These are phyloP conservation scores for Apiotrichum sp. DNA, from an alignment of 1,284 basidiomycete species.

Conservation along the genomic window DNA sequence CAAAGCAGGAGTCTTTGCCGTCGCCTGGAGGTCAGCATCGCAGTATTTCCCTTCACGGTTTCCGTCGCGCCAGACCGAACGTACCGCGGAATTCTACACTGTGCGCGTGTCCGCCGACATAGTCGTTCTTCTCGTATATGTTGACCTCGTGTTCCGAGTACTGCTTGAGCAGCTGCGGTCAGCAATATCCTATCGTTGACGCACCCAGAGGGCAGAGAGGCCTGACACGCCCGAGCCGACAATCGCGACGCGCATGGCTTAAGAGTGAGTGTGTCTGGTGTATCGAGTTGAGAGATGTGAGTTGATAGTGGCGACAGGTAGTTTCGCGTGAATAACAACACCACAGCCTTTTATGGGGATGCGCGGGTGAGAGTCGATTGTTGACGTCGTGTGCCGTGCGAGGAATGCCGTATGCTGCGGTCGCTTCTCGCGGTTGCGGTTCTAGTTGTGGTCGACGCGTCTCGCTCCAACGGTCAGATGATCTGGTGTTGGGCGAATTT, in stretches of 20 bases:
- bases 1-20: conserved; percentile 52
- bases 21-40: conserved; percentile 26
- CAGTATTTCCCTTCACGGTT: neutral
- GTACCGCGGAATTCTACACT: conserved; percentile 57
- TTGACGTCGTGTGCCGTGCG: too few species aligned
- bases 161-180: conserved; percentile 60
- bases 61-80: neutral
- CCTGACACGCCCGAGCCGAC: conserved; percentile 74
- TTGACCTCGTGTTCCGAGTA: conserved; percentile 72
- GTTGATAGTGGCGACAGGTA: too few species aligned
- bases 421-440: too few species aligned
- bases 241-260: conserved; percentile 56
- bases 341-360: too few species aligned
- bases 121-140: conserved; percentile 63
- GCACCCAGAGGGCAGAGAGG: conserved; percentile 68
- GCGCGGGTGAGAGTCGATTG: too few species aligned
- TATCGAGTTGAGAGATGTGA: too few species aligned
- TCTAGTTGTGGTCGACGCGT: too few species aligned
- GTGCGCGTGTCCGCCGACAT: conserved; percentile 73
- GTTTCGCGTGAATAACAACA: too few species aligned
- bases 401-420: too few species aligned
- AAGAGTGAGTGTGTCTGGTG: too few species aligned
- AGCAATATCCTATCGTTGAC: neutral
- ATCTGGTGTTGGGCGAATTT: too few species aligned
- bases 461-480: too few species aligned